These are phyloP conservation scores for Dendrobium catenatum DNA, from an alignment of 106 monocot species.

Conservation along the genomic window DNA sequence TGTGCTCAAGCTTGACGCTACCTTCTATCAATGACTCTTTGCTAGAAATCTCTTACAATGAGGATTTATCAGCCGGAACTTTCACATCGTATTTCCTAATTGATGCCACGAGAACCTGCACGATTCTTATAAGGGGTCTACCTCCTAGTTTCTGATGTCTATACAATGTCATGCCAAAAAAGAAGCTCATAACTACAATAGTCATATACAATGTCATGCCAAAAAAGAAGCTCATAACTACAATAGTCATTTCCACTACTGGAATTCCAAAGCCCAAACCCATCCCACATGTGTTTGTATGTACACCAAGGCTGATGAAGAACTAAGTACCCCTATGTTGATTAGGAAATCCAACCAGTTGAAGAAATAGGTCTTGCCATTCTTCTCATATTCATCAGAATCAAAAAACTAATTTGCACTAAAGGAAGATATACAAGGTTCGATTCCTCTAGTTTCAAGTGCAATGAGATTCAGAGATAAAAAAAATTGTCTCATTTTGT, in stretches of 20 bases:
- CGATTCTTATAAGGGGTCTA: slow-evolving; percentile 40
- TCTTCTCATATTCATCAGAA: slow-evolving; percentile 32
- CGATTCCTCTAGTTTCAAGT: slow-evolving; percentile 40
- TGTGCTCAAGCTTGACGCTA: slow-evolving; percentile 43
- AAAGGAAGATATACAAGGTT: slow-evolving; percentile 47
- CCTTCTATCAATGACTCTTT: slow-evolving; percentile 45
- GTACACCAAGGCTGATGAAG: slow-evolving; percentile 36
- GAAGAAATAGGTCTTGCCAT: slow-evolving; percentile 48
- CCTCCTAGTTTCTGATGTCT: slow-evolving; percentile 44
- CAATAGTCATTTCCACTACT: slow-evolving; percentile 36
- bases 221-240: slow-evolving; percentile 22
- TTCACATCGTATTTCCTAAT: slow-evolving; percentile 23
- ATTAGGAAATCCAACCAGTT: slow-evolving; percentile 56
- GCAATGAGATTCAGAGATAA: slow-evolving; percentile 43
- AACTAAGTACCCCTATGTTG: slow-evolving; percentile 37
- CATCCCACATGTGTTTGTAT: slow-evolving; percentile 44
- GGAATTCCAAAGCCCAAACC: slow-evolving; percentile 51
- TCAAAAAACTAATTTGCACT: slow-evolving; percentile 57
- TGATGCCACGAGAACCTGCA: slow-evolving; percentile 44
- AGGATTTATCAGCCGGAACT: slow-evolving; percentile 22
- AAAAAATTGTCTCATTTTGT: slow-evolving; percentile 34
- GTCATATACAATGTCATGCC: no score
- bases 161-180: slow-evolving; percentile 36
- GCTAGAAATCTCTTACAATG: slow-evolving; percentile 28
- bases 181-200: slow-evolving; percentile 23